Percentiles rank a stretch among this genome's conserved stretches.
phyloP scores from a whole-genome alignment of 2,329 filamentous ascomycete species.

The Chaetothyriales sp. region DNA sequence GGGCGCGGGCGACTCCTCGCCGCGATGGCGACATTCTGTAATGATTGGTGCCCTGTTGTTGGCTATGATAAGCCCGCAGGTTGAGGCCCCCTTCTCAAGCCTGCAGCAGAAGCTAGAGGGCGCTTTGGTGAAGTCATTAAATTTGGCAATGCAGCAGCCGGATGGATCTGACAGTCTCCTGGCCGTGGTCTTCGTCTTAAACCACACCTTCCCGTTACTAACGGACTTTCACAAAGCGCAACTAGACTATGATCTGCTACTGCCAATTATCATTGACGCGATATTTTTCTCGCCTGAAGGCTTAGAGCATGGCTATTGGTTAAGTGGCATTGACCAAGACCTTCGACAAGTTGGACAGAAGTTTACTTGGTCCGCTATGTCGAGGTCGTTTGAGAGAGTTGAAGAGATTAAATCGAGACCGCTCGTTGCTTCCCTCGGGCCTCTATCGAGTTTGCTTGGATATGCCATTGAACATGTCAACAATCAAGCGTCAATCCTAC shows the following conservation, averaged over 20 bases:
- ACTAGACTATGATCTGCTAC: slow-evolving; percentile 54
- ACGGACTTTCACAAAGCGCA: slow-evolving; percentile 44
- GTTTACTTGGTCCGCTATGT: slow-evolving; percentile 52
- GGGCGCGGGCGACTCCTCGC: slow-evolving; percentile 45
- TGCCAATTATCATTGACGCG: slow-evolving; percentile 56
- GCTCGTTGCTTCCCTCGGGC: slow-evolving; percentile 47
- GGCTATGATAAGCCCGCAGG: slow-evolving; percentile 43
- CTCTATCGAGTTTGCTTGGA: slow-evolving; percentile 48
- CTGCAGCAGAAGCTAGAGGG: slow-evolving; percentile 56
- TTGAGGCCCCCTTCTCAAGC: slow-evolving; percentile 49
- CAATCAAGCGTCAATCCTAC: slow-evolving; percentile 31
- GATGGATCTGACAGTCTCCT: slow-evolving; percentile 37
- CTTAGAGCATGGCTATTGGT: slow-evolving; percentile 61
- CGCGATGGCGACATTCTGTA: slow-evolving; percentile 72
- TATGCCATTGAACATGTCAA: slow-evolving; percentile 46
- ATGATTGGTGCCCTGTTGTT: slow-evolving; percentile 65
- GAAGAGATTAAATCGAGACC: slow-evolving; percentile 44
- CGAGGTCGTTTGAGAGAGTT: slow-evolving; percentile 44
- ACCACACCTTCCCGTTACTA: slow-evolving; percentile 61
- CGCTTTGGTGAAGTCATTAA: slow-evolving; percentile 60
- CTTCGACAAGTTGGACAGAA: slow-evolving; percentile 40
- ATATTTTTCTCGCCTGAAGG: slow-evolving; percentile 59
- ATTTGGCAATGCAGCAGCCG: slow-evolving; percentile 55
- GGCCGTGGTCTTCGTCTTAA: slow-evolving; percentile 55
- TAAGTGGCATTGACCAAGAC: slow-evolving; percentile 56